Evolutionary conservation across 2,329 filamentous ascomycete genomes (phyloP).

Genomic region (Metarhizium anisopliae): DNA sequence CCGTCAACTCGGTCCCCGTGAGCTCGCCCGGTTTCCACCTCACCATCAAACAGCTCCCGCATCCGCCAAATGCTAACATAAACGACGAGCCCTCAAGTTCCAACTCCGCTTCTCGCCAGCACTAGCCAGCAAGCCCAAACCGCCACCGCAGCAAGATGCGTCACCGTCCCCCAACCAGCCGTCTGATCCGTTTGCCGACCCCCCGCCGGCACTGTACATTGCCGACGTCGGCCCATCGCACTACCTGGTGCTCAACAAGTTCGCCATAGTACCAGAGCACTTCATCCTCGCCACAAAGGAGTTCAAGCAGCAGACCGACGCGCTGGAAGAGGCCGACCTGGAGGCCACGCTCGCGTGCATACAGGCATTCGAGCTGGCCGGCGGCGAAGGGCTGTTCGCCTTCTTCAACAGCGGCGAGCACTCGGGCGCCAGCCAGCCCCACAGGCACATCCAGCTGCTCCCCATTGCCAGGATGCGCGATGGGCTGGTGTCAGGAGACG

Average conservation of each 20-base stretch:
- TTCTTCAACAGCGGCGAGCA: constrained; percentile 64
- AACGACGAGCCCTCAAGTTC: constrained; percentile 38
- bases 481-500: constrained; percentile 27
- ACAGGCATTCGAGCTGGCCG: constrained; percentile 35
- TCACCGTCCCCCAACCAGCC: constrained; percentile 27
- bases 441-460: constrained; percentile 64
- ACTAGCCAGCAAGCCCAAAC: constrained; percentile 57
- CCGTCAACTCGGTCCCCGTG: constrained; percentile 34
- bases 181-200: constrained; percentile 55
- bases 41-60: not conserved
- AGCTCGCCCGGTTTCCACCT: constrained; percentile 10
- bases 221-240: constrained; percentile 44
- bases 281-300: constrained; percentile 61
- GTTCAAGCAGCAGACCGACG: constrained; percentile 55
- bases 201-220: constrained; percentile 43
- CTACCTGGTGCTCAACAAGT: constrained; percentile 65
- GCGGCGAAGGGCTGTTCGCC: constrained; percentile 40
- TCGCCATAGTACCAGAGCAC: constrained; percentile 60
- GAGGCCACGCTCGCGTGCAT: constrained; percentile 54
- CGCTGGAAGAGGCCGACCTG: constrained; percentile 53
- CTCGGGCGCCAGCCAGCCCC: constrained; percentile 63
- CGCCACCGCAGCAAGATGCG: constrained; percentile 26
- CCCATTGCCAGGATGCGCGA: constrained; percentile 54
- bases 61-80: not conserved
- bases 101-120: constrained; percentile 64